Base-by-base conservation (phyloP, 2,329 filamentous ascomycete species). In the Thelonectria discophora region DNA sequence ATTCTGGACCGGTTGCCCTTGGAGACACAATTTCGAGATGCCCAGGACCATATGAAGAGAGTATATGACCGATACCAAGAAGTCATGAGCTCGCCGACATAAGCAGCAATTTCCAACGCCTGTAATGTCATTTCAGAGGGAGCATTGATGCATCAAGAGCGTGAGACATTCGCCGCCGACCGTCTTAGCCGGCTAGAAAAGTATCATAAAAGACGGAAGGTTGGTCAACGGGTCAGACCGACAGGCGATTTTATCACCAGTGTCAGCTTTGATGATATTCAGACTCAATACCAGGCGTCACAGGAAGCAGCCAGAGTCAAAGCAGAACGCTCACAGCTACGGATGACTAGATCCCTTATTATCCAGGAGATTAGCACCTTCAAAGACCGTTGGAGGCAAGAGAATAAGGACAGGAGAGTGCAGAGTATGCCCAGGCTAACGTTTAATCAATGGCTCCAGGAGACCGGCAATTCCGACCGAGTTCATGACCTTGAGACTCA, bases 1-100 rank as follows among this genome's bases (percentile, higher is more conserved):
- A 24, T 51, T n/a, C 34, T 39, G 10, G 34, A 40, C n/a, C n/a
- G 21, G 15, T 24, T 50, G 27, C 47, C 47, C 18, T 17, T 50
- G 11, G 30, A 50, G 15, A 34, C 47, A 34, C 47, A 17, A 15
- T 50, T 50, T 20, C 47, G 37, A 18, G 47, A 50, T 50, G 47
- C 47, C 18, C 17, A 50, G 30, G 47, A 50, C 20, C 30, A 50
- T 27, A 50, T 50, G n/a, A 50, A 39, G 27, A n/a, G 30, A 17
- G 27, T 50, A 32, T 50, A 50, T 50, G 15, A 50, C 27, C 30
- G 47, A 50, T 50, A 50, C 47, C 34, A 51, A 18, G 3, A 51
- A 20, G 34, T 51, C 34, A 51, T 51, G 18, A 51, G 48, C 48
- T 51, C 34, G 6, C 48, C 48, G 17, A 51, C 27, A 2, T 39